These are phyloP conservation scores for Ricinus communis DNA, from an alignment of 345 rosid genomes.

Conservation along the genomic window DNA sequence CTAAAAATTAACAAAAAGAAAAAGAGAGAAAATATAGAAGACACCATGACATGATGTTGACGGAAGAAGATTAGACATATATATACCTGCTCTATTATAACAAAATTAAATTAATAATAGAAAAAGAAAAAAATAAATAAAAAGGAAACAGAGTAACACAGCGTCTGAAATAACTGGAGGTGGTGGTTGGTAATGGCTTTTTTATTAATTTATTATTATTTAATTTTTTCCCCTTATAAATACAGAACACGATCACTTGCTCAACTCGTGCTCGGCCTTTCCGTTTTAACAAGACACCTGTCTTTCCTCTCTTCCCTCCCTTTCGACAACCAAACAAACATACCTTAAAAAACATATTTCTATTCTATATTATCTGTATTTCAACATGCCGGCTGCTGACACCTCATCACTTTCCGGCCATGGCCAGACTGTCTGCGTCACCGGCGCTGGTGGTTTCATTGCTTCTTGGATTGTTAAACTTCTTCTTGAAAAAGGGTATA, in stretches of 20 bases:
- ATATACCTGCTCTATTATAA: too few relatives aligned
- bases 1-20: too few relatives aligned
- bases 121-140: background rate
- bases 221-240: background rate
- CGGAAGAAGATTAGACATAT: too few relatives aligned
- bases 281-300: background rate
- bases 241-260: background rate
- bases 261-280: background rate
- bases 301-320: background rate
- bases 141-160: background rate
- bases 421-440: conserved; percentile 77
- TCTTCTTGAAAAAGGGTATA: conserved; percentile 75
- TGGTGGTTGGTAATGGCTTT: background rate
- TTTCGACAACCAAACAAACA: background rate
- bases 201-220: too few relatives aligned
- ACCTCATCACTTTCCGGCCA: conserved; percentile 32
- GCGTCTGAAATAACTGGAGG: background rate
- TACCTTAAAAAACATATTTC: too few relatives aligned
- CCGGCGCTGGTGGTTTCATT: conserved; percentile 98
- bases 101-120: too few relatives aligned
- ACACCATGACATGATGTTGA: too few relatives aligned
- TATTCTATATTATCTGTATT: too few relatives aligned
- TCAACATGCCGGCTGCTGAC: conserved; percentile 26
- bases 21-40: too few relatives aligned
- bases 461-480: conserved; percentile 96